Evolutionary conservation across 352 stramenopile genomes (phyloP).

Genomic region (Globisporangium radiosum): DNA sequence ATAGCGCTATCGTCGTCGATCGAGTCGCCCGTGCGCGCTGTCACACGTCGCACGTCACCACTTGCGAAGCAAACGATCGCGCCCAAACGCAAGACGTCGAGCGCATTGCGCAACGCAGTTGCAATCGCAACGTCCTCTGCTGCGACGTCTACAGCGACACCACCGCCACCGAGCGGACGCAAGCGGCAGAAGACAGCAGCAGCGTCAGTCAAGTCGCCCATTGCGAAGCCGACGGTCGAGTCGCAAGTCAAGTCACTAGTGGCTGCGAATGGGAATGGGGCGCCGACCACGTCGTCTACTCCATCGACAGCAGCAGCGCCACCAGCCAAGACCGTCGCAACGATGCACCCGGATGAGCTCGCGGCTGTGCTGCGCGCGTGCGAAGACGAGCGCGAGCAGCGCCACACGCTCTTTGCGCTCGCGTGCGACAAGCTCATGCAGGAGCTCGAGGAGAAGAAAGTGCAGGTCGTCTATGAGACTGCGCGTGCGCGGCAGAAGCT

Average conservation of each 20-base stretch:
- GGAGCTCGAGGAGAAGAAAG: constrained; percentile 18
- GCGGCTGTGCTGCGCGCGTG: constrained; percentile 8
- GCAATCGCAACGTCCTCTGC: neutral
- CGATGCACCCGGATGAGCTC: constrained; percentile 6
- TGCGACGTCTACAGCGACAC: neutral
- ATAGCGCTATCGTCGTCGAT: neutral
- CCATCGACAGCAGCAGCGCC: neutral
- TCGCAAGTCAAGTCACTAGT: neutral
- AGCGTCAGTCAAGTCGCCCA: neutral
- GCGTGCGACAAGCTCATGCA: constrained; percentile 16
- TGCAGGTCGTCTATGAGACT: constrained; percentile 13
- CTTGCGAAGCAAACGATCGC: constrained; percentile 6
- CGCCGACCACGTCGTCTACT: too few relatives aligned
- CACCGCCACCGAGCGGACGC: neutral
- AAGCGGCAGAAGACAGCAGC: neutral
- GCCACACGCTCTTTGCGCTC: constrained; percentile 14
- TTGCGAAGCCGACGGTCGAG: too few relatives aligned
- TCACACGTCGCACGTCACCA: neutral
- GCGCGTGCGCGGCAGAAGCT: constrained; percentile 39
- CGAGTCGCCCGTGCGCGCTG: neutral
- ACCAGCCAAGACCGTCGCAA: neutral
- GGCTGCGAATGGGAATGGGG: neutral
- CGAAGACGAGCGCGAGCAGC: constrained; percentile 16
- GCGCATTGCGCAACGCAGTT: constrained; percentile 3
- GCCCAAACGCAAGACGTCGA: constrained; percentile 13